Evolutionary conservation across 352 stramenopile species (phyloP).

Genomic region (Globisporangium nodosum): DNA sequence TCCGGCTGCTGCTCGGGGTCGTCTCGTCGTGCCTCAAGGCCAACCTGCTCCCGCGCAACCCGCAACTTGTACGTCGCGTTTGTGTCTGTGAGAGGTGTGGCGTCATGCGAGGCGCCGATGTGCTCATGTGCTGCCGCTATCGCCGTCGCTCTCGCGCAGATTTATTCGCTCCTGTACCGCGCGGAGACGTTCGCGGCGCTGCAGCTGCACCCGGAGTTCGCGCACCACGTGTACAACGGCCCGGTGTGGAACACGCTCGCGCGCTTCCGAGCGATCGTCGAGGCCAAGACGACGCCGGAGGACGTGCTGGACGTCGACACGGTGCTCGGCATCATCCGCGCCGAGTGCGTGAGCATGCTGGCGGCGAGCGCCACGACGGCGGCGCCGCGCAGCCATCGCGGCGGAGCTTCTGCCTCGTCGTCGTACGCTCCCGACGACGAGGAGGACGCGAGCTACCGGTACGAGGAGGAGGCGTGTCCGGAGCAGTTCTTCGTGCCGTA

Average conservation of each 20-base stretch:
- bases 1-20: constrained; percentile 59
- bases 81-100: not conserved
- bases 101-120: not conserved
- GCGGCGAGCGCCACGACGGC: constrained; percentile 31
- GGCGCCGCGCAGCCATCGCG: not conserved
- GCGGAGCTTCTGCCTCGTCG: not conserved
- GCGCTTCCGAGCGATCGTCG: constrained; percentile 54
- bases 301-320: constrained; percentile 58
- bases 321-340: constrained; percentile 61
- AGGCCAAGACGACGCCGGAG: constrained; percentile 50
- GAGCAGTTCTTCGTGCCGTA: constrained; percentile 80
- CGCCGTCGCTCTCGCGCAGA: constrained; percentile 18
- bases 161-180: constrained; percentile 80
- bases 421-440: constrained; percentile 16
- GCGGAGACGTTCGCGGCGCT: constrained; percentile 50
- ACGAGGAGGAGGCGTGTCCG: constrained; percentile 63
- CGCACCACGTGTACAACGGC: constrained; percentile 51
- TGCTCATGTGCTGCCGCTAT: not conserved
- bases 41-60: constrained; percentile 60
- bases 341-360: constrained; percentile 62
- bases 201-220: constrained; percentile 54
- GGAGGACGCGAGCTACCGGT: constrained; percentile 72
- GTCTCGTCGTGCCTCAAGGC: constrained; percentile 63
- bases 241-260: constrained; percentile 60
- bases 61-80: constrained; percentile 52